These are phyloP conservation scores for Lasiosphaeris hirsuta DNA, from an alignment of 495 filamentous ascomycete genomes.

Conservation along the genomic window DNA sequence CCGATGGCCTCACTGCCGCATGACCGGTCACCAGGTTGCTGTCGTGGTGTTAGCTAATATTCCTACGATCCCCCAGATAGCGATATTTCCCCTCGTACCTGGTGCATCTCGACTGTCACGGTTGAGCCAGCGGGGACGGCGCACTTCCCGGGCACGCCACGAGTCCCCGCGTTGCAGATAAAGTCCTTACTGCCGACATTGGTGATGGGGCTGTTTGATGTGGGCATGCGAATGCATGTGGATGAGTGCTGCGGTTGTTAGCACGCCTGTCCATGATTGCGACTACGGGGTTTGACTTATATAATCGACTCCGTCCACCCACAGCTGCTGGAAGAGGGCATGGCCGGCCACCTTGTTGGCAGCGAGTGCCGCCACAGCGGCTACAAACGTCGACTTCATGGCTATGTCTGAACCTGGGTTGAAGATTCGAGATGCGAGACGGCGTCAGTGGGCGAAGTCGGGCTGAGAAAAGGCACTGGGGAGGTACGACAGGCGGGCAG, in stretches of 20 bases:
- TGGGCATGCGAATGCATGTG: conserved; percentile 38
- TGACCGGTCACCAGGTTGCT: conserved; percentile 43
- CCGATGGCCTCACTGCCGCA: conserved; percentile 48
- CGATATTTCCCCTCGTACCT: conserved; percentile 23
- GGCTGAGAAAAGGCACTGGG: neutral
- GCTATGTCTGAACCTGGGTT: neutral
- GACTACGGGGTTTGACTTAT: conserved; percentile 30
- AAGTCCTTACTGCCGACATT: conserved; percentile 40
- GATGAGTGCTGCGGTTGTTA: conserved; percentile 31
- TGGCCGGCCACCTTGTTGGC: conserved; percentile 40
- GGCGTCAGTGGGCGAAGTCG: neutral
- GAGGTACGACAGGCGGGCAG: neutral
- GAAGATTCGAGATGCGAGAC: neutral
- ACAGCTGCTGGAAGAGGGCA: conserved; percentile 51
- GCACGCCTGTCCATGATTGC: neutral
- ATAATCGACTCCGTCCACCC: conserved; percentile 49
- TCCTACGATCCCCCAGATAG: neutral
- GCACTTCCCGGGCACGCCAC: conserved; percentile 40
- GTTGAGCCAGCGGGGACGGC: conserved; percentile 43
- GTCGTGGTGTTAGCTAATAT: neutral
- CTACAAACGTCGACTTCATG: conserved; percentile 41
- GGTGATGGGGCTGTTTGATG: conserved; percentile 46
- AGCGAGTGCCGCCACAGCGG: conserved; percentile 29
- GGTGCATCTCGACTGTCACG: conserved; percentile 52
- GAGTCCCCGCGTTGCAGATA: conserved; percentile 39